A percentile compares a stretch with the other conserved stretches of the same genome.
These are phyloP conservation scores for Haematococcus lacustris DNA, from an alignment of 139 green algal species.

Conservation along the genomic window DNA sequence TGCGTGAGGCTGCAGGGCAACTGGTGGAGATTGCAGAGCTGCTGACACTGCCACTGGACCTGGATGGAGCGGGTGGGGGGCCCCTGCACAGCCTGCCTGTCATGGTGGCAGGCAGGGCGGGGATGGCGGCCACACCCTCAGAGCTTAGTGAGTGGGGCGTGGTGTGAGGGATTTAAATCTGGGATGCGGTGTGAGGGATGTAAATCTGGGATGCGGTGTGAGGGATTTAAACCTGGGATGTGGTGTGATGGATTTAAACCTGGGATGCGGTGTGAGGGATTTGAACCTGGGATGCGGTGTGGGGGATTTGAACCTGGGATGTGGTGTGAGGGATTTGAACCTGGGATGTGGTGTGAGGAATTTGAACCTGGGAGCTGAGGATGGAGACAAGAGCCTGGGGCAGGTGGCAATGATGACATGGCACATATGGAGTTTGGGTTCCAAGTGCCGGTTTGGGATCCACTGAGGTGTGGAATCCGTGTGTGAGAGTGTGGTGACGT, in stretches of 20 bases:
- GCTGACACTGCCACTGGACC: not conserved
- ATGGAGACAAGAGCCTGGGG: too few relatives aligned
- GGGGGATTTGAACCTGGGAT: too few relatives aligned
- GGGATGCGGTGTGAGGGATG: not conserved
- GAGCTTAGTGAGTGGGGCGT: not conserved
- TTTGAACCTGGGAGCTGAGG: too few relatives aligned
- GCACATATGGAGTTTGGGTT: too few relatives aligned
- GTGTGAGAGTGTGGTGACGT: not conserved
- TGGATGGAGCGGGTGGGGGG: not conserved
- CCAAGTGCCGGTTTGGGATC: not conserved
- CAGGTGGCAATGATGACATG: too few relatives aligned
- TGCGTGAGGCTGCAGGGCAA: conserved; percentile 11
- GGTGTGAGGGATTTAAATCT: not conserved
- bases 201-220: not conserved
- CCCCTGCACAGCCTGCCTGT: not conserved
- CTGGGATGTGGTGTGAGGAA: too few relatives aligned
- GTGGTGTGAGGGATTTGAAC: too few relatives aligned
- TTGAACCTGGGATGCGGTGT: too few relatives aligned
- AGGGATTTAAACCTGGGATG: not conserved
- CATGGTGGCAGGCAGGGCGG: too few relatives aligned
- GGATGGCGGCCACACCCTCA: too few relatives aligned
- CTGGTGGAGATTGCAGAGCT: conserved; percentile 10
- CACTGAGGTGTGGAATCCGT: not conserved
- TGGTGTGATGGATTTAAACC: not conserved
- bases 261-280: too few relatives aligned